phyloP scores from a whole-genome alignment of 352 stramenopile species.

The Phytophthora hibernalis region DNA sequence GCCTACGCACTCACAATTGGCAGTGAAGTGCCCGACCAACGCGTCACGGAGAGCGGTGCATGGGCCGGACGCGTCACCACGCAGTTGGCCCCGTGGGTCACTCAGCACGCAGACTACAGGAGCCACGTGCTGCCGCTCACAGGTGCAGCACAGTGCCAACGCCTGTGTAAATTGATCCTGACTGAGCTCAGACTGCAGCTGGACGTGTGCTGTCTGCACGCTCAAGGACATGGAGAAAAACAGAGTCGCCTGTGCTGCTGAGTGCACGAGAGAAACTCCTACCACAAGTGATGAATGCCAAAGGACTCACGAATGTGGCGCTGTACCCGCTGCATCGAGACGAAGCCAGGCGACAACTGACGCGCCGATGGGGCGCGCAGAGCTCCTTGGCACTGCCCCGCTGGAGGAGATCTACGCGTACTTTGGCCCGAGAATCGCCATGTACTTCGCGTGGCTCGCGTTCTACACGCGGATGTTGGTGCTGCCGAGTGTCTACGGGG shows the following conservation, averaged over 20 bases:
- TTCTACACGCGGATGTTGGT: constrained; percentile 88
- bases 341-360: constrained; percentile 50
- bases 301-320: constrained; percentile 34
- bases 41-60: constrained; percentile 8
- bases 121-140: constrained; percentile 55
- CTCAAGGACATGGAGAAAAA: constrained; percentile 15
- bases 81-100: constrained; percentile 53
- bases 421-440: constrained; percentile 69
- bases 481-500: constrained; percentile 55
- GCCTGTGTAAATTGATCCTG: constrained; percentile 62
- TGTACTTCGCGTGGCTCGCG: constrained; percentile 85
- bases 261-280: constrained; percentile 51
- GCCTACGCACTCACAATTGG: constrained; percentile 58
- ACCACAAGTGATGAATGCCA: constrained; percentile 37
- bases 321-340: constrained; percentile 73
- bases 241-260: constrained; percentile 38
- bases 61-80: constrained; percentile 25
- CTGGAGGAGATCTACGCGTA: constrained; percentile 65
- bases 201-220: constrained; percentile 43
- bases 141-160: constrained; percentile 60
- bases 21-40: constrained; percentile 34
- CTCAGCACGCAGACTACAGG: constrained; percentile 48
- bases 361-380: constrained; percentile 51
- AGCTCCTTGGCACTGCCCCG: constrained; percentile 42
- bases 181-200: constrained; percentile 47